These are phyloP conservation scores for Rhytidhysteron rufulum DNA, from an alignment of 2,329 filamentous ascomycete species.

Conservation along the genomic window DNA sequence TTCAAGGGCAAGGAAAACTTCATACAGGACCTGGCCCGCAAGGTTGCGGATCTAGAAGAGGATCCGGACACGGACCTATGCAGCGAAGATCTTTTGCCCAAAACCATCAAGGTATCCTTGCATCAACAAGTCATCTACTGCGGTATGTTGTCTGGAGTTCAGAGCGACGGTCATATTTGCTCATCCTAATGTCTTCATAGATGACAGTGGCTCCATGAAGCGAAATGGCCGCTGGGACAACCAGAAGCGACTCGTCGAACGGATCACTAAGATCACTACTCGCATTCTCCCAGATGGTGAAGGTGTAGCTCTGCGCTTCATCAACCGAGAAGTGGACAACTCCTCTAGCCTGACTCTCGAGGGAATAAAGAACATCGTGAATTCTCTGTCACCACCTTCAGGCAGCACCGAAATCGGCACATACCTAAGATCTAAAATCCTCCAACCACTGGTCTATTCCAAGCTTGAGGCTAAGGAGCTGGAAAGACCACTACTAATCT, in stretches of 20 bases:
- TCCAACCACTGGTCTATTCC: conserved; percentile 12
- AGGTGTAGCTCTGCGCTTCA: conserved; percentile 12
- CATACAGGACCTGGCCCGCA: neutral
- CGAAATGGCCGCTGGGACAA: no score
- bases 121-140: conserved; percentile 15
- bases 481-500: conserved; percentile 10
- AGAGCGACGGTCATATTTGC: neutral
- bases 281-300: conserved; percentile 11
- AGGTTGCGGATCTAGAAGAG: neutral
- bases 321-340: conserved; percentile 11
- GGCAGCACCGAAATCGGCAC: conserved; percentile 10
- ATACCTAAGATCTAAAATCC: conserved; percentile 9
- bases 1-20: conserved; percentile 2
- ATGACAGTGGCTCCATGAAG: conserved; percentile 14
- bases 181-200: conserved; percentile 6
- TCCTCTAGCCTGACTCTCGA: conserved; percentile 4
- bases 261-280: conserved; percentile 11
- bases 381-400: neutral
- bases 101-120: conserved; percentile 9
- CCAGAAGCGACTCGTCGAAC: conserved; percentile 7
- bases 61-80: neutral
- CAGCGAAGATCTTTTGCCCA: conserved; percentile 1
- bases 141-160: no score
- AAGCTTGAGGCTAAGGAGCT: conserved; percentile 5
- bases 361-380: neutral